Percentiles rank a stretch among this genome's conserved stretches.
Conservation (phyloP, 352 stramenopile species). For the Globisporangium spiculum region DNA sequence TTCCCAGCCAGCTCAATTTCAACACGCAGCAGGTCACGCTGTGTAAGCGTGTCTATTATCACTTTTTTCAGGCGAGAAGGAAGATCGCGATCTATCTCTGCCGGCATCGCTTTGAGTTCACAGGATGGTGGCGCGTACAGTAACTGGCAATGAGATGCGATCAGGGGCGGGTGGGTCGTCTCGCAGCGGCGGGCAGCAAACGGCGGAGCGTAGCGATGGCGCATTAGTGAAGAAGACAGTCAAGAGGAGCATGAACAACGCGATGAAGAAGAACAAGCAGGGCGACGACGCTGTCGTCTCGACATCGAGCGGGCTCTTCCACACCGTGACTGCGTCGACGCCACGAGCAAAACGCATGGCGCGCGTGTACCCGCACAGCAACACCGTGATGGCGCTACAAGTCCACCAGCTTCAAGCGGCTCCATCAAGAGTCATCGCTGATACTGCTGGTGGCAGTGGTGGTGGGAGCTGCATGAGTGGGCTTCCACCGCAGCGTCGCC, state of each 20-base stretch:
- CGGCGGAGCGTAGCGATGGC: slow-evolving; percentile 1
- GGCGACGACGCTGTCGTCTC: not conserved
- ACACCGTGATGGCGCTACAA: not conserved
- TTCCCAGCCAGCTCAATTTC: not conserved
- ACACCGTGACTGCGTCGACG: slow-evolving; percentile 56
- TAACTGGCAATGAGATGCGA: slow-evolving; percentile 6
- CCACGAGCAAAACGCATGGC: slow-evolving; percentile 37
- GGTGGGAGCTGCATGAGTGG: not conserved
- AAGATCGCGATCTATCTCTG: not conserved
- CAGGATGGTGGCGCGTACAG: slow-evolving; percentile 16
- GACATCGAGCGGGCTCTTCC: slow-evolving; percentile 25
- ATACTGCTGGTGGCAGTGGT: not conserved
- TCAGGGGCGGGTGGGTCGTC: too few species aligned
- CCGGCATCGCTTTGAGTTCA: not conserved
- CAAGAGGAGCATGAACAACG: not conserved
- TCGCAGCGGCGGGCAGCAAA: slow-evolving; percentile 6
- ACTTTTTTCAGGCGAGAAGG: not conserved
- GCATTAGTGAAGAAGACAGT: not conserved
- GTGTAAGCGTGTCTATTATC: not conserved
- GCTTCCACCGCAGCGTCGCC: not conserved
- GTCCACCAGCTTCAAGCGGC: not conserved
- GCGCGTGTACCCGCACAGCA: slow-evolving; percentile 25
- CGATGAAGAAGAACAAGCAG: not conserved
- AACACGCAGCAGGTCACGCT: not conserved
- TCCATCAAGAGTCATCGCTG: not conserved